These are phyloP conservation scores for Saitoella complicata DNA, from an alignment of 805 yeast genomes.

Conservation along the genomic window DNA sequence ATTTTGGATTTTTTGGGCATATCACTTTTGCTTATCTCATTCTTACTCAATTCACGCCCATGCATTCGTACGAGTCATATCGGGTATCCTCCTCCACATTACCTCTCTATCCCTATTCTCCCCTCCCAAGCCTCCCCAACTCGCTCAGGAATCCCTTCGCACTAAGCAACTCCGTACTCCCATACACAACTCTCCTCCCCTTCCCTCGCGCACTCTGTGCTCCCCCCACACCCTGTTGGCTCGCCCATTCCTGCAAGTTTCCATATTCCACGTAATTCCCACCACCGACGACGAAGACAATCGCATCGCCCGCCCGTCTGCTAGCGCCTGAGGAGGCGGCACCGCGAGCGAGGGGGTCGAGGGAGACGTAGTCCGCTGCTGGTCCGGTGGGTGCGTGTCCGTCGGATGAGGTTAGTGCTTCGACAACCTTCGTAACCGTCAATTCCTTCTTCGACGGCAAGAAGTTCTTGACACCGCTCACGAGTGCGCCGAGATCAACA, in stretches of 20 bases:
- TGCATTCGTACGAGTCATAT: no score
- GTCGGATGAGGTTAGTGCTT: constrained; percentile 73
- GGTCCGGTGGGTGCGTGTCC: constrained; percentile 32
- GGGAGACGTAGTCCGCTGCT: constrained; percentile 79
- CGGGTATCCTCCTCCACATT: no score
- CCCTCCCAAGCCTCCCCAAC: constrained; percentile 29
- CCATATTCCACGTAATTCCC: constrained; percentile 91
- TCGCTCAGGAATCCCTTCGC: constrained; percentile 57
- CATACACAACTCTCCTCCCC: constrained; percentile 60
- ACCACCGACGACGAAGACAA: constrained; percentile 92
- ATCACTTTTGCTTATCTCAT: no score
- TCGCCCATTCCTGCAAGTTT: constrained; percentile 79
- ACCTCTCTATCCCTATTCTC: no score
- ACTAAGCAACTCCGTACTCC: constrained; percentile 63
- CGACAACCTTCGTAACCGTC: constrained; percentile 81
- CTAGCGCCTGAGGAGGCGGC: constrained; percentile 20
- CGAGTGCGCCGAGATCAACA: constrained; percentile 78
- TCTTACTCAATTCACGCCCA: no score
- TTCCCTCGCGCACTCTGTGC: constrained; percentile 13
- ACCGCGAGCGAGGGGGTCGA: constrained; percentile 47
- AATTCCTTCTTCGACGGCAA: constrained; percentile 77
- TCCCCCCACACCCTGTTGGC: constrained; percentile 19
- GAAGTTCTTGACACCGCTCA: constrained; percentile 72
- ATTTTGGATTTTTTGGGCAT: no score
- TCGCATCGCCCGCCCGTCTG: constrained; percentile 62